Conservation (phyloP, 768 basidiomycete species). For the Boletus rufocinnamomeus region DNA sequence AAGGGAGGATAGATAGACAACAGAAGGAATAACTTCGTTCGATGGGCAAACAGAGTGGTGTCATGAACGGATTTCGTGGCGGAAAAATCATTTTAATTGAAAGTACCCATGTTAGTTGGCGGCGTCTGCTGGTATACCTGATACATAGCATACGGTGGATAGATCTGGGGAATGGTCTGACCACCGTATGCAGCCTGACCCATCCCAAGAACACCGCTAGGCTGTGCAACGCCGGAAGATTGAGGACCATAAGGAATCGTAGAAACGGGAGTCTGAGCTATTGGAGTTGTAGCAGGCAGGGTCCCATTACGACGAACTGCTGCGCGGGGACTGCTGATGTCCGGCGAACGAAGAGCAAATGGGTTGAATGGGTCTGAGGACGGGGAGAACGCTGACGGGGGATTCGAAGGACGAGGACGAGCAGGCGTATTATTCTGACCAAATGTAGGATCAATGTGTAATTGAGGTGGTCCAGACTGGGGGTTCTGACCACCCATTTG, state of each 20-base stretch:
- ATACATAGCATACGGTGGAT: conserved; percentile 78
- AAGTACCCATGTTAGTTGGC: conserved; percentile 72
- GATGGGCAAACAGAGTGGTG: conserved; percentile 35
- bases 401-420: conserved; percentile 48
- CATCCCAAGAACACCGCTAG: conserved; percentile 61
- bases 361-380: conserved; percentile 59
- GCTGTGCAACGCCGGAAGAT: conserved; percentile 61
- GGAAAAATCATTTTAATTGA: conserved; percentile 50
- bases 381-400: conserved; percentile 51
- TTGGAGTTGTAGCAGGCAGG: conserved; percentile 34
- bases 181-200: conserved; percentile 64
- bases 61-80: conserved; percentile 45
- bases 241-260: conserved; percentile 57
- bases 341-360: conserved; percentile 52
- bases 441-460: conserved; percentile 70
- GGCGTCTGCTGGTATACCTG: conserved; percentile 79
- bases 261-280: conserved; percentile 32
- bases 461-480: conserved; percentile 72
- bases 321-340: conserved; percentile 51
- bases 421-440: conserved; percentile 44
- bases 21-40: conserved; percentile 37
- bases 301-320: conserved; percentile 48
- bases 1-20: conserved; percentile 35
- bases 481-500: conserved; percentile 90
- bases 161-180: conserved; percentile 64